phyloP scores from a whole-genome alignment of 768 basidiomycete species.

The Boletus tomentosulus region DNA sequence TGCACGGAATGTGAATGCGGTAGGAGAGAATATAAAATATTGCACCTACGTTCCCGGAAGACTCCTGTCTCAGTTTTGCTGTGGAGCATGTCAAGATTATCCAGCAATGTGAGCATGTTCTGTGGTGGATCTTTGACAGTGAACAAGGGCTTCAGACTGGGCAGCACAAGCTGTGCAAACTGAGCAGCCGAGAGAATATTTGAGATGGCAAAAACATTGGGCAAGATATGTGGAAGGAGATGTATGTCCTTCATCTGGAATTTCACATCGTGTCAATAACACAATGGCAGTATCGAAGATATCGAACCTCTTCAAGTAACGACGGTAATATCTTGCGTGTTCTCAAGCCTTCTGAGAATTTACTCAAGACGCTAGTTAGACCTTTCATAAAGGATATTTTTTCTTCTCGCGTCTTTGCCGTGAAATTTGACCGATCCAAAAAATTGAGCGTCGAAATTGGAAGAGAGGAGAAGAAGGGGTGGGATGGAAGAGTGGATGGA shows the following conservation, averaged over 20 bases:
- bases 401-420: conserved; percentile 90
- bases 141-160: conserved; percentile 87
- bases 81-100: conserved; percentile 83
- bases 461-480: conserved; percentile 91
- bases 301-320: conserved; percentile 84
- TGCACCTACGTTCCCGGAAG: conserved; percentile 80
- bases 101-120: conserved; percentile 91
- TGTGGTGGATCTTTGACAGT: conserved; percentile 91
- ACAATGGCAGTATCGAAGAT: neutral
- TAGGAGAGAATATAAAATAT: neutral
- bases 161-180: conserved; percentile 78
- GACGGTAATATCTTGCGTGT: conserved; percentile 89
- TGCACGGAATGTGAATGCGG: conserved; percentile 30
- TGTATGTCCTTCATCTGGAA: conserved; percentile 88
- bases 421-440: conserved; percentile 92
- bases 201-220: conserved; percentile 91
- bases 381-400: conserved; percentile 97
- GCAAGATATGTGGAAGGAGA: conserved; percentile 90
- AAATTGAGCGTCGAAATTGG: conserved; percentile 96
- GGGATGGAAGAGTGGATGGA: conserved; percentile 74
- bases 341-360: conserved; percentile 83
- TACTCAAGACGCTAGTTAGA: conserved; percentile 69
- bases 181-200: conserved; percentile 70
- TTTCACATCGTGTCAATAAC: conserved; percentile 7
- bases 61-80: conserved; percentile 82